Base-by-base conservation (phyloP, 78 protist genomes). In the Bodo saltans region DNA sequence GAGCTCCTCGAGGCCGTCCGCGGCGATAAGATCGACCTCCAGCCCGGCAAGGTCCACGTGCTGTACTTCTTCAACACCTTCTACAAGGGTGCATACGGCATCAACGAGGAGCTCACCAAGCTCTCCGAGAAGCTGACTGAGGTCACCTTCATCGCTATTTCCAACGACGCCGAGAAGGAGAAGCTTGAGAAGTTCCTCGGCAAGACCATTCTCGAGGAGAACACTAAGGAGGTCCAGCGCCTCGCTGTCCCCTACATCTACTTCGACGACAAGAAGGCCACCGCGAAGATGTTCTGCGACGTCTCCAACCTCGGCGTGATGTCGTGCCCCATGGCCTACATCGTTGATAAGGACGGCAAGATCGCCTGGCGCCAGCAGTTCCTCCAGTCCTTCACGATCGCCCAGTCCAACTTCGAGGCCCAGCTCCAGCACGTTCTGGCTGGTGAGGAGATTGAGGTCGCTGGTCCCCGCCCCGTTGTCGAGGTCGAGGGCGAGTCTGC, bases 321-420 rank as follows among this genome's bases (percentile, higher is more conserved):
- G 53, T 2, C 70, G 41, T 4, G 17, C 69, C 34, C 12, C 53
- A 47, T 42, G 42, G 81, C 67, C 35, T 76, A 42, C 81, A 30
- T 76, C 69, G 52, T 76, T 26, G 79, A 23, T 42, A 76, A 60
- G 69, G 81, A 33, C 40, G 81, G 81, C 40, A 76, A 76, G 81
- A 3, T 76, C 69, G 40, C 12, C 38, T 76, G 81, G 81, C 81
- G 35, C 69, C 81, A 76, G 81, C 67, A 4, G 53, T 39, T 76
- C 69, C 1, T 67, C 72, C 81, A 76, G 81, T 30, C 81, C 52
- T 39, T 11, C 81, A 68, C 81, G 30, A 47, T 38, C 33, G 12
- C 81, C 72, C 12, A 76, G 81, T 30, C 81, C 69, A 39, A 76
- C 81, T 76, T 76, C 81, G 67, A 25, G 32, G 81, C 35, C 25